Conservation (phyloP, 2,329 filamentous ascomycete species). For the Erysiphe neolycopersici region DNA sequence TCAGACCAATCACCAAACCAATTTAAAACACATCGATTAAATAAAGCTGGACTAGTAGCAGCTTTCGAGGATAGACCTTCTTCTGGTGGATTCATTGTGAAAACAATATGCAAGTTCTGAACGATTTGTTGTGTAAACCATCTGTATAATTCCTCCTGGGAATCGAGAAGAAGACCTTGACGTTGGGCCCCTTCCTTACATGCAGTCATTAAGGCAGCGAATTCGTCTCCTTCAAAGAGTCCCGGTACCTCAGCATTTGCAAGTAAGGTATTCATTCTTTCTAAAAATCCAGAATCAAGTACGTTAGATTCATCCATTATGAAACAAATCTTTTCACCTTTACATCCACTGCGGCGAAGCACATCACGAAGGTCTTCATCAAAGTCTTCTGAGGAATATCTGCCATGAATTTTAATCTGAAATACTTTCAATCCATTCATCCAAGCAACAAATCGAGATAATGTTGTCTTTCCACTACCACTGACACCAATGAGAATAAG, state of each 20-base stretch:
- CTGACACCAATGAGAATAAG: slow-evolving; percentile 96
- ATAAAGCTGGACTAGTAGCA: slow-evolving; percentile 86
- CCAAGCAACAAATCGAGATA: slow-evolving; percentile 96
- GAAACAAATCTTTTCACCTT: slow-evolving; percentile 98
- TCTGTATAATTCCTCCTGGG: slow-evolving; percentile 98
- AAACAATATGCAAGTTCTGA: slow-evolving; percentile 95
- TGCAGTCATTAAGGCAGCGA: slow-evolving; percentile 93
- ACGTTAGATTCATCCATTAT: slow-evolving; percentile 99
- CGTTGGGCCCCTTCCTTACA: slow-evolving; percentile 96
- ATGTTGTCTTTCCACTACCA: slow-evolving; percentile 90
- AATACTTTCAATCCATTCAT: slow-evolving; percentile 99
- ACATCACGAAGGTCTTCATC: slow-evolving; percentile 93
- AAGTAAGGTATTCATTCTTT: slow-evolving; percentile 96
- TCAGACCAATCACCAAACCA: slow-evolving; percentile 99
- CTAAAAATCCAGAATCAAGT: slow-evolving; percentile 90
- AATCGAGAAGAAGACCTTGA: slow-evolving; percentile 83
- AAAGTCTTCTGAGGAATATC: slow-evolving; percentile 95
- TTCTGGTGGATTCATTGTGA: slow-evolving; percentile 98
- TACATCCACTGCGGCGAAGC: slow-evolving; percentile 77
- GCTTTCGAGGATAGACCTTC: slow-evolving; percentile 88
- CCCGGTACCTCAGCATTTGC: slow-evolving; percentile 98
- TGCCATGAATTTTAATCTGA: slow-evolving; percentile 98
- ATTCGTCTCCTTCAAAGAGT: slow-evolving; percentile 96
- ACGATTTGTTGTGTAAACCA: slow-evolving; percentile 99
- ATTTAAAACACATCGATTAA: slow-evolving; percentile 98